A percentile compares a stretch with the other conserved stretches of the same genome.
phyloP scores from a whole-genome alignment of 2,329 filamentous ascomycete species.

The Epichloe aotearoae region DNA sequence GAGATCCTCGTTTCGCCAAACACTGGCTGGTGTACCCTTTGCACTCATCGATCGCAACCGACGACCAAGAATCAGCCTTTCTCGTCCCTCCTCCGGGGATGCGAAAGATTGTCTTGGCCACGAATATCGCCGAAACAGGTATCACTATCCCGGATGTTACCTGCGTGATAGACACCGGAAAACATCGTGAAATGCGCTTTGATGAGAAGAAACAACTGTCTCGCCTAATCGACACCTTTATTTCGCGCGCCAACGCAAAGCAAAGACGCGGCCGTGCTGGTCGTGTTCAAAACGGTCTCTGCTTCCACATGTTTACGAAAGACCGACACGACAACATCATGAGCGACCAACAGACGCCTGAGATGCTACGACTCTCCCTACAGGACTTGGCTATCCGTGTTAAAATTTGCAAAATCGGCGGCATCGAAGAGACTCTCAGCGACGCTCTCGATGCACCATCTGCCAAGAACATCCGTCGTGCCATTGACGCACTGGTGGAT shows the following conservation, averaged over 20 bases:
- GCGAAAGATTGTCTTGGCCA: conserved; percentile 89
- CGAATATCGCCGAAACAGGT: conserved; percentile 96
- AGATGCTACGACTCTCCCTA: conserved; percentile 86
- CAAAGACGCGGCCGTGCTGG: conserved; percentile 88
- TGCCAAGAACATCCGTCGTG: conserved; percentile 81
- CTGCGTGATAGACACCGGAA: conserved; percentile 90
- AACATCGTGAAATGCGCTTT: conserved; percentile 95
- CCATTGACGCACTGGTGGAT: conserved; percentile 85
- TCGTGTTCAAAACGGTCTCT: conserved; percentile 86
- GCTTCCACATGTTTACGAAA: conserved; percentile 92
- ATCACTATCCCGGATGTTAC: conserved; percentile 98
- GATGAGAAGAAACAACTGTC: conserved; percentile 89
- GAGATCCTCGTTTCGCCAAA: conserved; percentile 60
- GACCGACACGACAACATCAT: conserved; percentile 75
- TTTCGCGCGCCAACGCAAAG: conserved; percentile 89
- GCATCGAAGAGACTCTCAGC: conserved; percentile 79
- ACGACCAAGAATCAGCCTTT: conserved; percentile 93
- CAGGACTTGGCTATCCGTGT: conserved; percentile 93
- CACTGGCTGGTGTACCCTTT: conserved; percentile 81
- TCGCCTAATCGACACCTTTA: conserved; percentile 83
- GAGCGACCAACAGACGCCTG: conserved; percentile 86
- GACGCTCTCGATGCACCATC: conserved; percentile 84
- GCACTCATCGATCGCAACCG: conserved; percentile 88
- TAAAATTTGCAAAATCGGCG: conserved; percentile 92
- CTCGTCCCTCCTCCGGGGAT: conserved; percentile 66